Base-by-base conservation (phyloP, 1,284 basidiomycete genomes). In the Cryptococcus sp. region DNA sequence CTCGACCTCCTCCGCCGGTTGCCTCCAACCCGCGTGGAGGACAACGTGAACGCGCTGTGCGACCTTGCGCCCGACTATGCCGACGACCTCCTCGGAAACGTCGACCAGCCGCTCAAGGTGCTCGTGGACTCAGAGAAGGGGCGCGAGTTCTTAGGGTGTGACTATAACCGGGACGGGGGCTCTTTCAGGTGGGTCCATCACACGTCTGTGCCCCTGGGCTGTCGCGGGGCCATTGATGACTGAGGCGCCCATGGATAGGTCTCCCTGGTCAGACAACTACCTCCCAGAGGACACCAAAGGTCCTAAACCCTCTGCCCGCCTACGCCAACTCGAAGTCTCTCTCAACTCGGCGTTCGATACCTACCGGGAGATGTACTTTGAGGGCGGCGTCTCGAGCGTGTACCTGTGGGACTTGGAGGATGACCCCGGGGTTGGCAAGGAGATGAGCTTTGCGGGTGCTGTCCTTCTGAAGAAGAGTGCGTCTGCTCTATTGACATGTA, bases 391-490 rank as follows among this genome's bases (percentile, higher is more conserved):
- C 1, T 96, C 93, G n/a, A 93, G 89, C 18, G 95, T 96, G 16
- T 99, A 96, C 77, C 84, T 99, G 12, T 99, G 96, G 96, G 96
- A 98, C 72, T 82, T 95, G 20, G 94, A 97, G 56, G 93, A 96
- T 63, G 91, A 91, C 21, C 55, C 63, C 0, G 59, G 52, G 16
- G 63, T 60, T 6, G 66, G 66, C 3, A 71, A 70, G 56, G 77
- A 76, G 42, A 74, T 77, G 54, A 61, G 61, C 47, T 98, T 98
- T 77, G 96, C 96, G 4, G 96, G 96, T 11, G 96, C 96, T 0
- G 94, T 98, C 0, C 78, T 99, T 46, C 80, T 99, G 63, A 97
- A 98, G 82, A 98, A 98, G 80, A 83, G 94, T 95, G 63, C 65
- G 88, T 80, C 5, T 12, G 4, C 28, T 43, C 23, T 39, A 18